Conservation (phyloP, 2,329 filamentous ascomycete genomes). For the Nannizziopsis barbatae region DNA sequence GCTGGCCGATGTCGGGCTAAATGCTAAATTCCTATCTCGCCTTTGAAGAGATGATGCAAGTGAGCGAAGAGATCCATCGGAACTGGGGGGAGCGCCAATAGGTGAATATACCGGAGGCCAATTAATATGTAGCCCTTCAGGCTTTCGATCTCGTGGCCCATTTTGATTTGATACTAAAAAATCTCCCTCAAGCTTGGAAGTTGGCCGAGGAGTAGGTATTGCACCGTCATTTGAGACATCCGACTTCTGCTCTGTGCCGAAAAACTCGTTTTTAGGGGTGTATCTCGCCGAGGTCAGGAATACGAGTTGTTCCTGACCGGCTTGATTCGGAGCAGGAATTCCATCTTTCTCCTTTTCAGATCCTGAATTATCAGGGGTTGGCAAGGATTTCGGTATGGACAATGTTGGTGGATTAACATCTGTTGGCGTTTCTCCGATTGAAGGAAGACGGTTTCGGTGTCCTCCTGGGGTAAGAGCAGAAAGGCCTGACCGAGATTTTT, state of each 20-base stretch:
- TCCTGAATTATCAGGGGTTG: slow-evolving; percentile 37
- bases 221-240: slow-evolving; percentile 58
- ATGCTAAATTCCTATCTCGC: slow-evolving; percentile 6
- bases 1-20: slow-evolving; percentile 29
- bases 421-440: slow-evolving; percentile 59
- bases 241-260: slow-evolving; percentile 44
- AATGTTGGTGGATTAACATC: slow-evolving; percentile 38
- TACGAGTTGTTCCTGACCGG: slow-evolving; percentile 25
- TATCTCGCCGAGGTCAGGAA: slow-evolving; percentile 38
- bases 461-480: slow-evolving; percentile 54
- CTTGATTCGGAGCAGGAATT: slow-evolving; percentile 20
- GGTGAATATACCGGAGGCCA: slow-evolving; percentile 37
- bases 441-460: slow-evolving; percentile 56
- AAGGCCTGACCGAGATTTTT: slow-evolving; percentile 54
- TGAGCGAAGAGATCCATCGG: slow-evolving; percentile 7
- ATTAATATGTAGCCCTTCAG: slow-evolving; percentile 59
- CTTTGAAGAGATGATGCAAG: slow-evolving; percentile 1
- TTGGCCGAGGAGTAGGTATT: slow-evolving; percentile 34
- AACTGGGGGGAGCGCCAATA: neutral
- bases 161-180: slow-evolving; percentile 27
- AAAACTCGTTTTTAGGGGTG: slow-evolving; percentile 31
- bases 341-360: slow-evolving; percentile 35
- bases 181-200: slow-evolving; percentile 1
- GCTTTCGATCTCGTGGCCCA: slow-evolving; percentile 65
- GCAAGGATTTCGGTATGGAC: slow-evolving; percentile 32